A percentile compares a stretch with the other conserved stretches of the same genome.
phyloP scores from a whole-genome alignment of 1,284 basidiomycete species.

The Leucocoprinus gongylophorus region DNA sequence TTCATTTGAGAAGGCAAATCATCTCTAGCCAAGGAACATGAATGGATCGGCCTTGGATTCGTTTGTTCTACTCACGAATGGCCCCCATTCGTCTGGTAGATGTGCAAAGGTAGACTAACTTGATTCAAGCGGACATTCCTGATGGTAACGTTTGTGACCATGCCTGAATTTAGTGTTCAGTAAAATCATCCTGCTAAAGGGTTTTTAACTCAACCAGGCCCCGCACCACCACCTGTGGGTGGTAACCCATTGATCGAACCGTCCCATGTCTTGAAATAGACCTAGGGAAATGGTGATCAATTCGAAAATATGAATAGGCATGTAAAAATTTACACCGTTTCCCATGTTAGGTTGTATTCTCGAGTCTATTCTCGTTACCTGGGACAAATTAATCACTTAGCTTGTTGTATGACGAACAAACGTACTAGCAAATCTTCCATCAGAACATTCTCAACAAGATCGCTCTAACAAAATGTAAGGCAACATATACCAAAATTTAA shows the following conservation, averaged over 20 bases:
- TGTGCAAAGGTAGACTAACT: conserved; percentile 41
- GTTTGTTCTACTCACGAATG: conserved; percentile 30
- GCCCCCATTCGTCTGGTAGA: conserved; percentile 49
- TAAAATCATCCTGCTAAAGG: neutral
- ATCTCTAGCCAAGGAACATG: conserved; percentile 26
- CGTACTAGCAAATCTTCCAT: conserved; percentile 22
- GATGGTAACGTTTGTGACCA: conserved; percentile 44
- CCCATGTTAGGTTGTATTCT: conserved; percentile 51
- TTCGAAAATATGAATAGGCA: neutral
- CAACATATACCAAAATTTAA: neutral
- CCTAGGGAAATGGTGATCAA: conserved; percentile 23
- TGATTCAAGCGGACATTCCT: conserved; percentile 42
- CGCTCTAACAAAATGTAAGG: neutral
- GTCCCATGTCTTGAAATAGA: conserved; percentile 63
- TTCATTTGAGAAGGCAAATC: conserved; percentile 41
- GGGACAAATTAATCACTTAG: neutral
- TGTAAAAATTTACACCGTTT: conserved; percentile 34
- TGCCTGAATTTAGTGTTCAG: conserved; percentile 28
- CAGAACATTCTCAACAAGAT: conserved; percentile 42
- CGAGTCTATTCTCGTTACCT: conserved; percentile 43
- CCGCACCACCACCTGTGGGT: conserved; percentile 60
- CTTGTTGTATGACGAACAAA: neutral
- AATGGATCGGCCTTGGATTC: neutral
- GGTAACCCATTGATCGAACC: conserved; percentile 48
- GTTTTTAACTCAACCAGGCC: conserved; percentile 30